Percentiles rank a stretch among this genome's conserved stretches.
These are phyloP conservation scores for Lepidium sativum DNA, from an alignment of 345 rosid genomes.

Conservation along the genomic window DNA sequence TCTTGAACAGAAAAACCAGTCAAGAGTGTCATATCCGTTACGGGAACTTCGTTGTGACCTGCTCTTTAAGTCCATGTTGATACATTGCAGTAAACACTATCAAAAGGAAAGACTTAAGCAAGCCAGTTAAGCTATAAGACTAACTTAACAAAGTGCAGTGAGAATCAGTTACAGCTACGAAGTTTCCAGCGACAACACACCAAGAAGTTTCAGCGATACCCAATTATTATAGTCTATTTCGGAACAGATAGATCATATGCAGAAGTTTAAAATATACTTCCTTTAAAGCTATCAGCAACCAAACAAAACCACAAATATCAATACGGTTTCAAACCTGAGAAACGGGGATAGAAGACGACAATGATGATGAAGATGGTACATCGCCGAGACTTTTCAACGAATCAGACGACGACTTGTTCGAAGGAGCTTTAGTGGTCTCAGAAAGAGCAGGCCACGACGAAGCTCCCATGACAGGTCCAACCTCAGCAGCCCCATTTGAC, in stretches of 20 bases:
- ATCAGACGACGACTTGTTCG: constrained; percentile 28
- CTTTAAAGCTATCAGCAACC: not conserved
- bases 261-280: not conserved
- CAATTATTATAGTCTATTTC: not conserved
- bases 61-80: not conserved
- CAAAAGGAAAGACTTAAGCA: not conserved
- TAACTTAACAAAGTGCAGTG: not conserved
- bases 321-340: constrained; percentile 15
- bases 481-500: constrained; percentile 41
- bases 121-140: not conserved
- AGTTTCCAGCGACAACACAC: not conserved
- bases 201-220: not conserved
- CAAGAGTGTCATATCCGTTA: not conserved
- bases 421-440: constrained; percentile 48
- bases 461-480: constrained; percentile 42
- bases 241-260: not conserved
- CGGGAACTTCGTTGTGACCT: too few relatives aligned
- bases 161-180: not conserved
- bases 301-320: not conserved
- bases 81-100: not conserved
- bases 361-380: not conserved
- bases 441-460: constrained; percentile 28
- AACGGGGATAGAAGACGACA: not conserved
- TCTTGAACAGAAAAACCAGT: not conserved
- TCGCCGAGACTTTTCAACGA: constrained; percentile 26